Evolutionary conservation across 345 rosid genomes (phyloP).

Genomic region (Syzygium aqueum): DNA sequence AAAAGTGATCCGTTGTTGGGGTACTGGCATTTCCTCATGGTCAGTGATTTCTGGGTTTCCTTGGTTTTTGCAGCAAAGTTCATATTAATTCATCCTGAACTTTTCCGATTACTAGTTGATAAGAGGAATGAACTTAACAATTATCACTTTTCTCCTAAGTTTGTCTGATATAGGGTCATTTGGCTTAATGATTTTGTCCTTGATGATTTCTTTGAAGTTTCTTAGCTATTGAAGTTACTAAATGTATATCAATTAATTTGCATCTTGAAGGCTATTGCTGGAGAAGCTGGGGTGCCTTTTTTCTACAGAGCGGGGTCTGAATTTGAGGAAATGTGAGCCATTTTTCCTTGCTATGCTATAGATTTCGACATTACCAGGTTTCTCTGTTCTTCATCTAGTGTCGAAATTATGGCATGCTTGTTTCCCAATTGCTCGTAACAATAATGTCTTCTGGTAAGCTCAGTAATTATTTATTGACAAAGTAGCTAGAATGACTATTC

Average conservation of each 20-base stretch:
- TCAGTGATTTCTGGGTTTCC: not conserved
- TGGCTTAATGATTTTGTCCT: not conserved
- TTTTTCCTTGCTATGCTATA: not conserved
- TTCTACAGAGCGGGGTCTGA: conserved; percentile 99
- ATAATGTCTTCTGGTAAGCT: not conserved
- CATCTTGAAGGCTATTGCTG: conserved; percentile 86
- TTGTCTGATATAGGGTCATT: not conserved
- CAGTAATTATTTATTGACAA: not conserved
- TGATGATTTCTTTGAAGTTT: not conserved
- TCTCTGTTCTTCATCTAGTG: not conserved
- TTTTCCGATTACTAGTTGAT: not conserved
- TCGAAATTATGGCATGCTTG: not conserved
- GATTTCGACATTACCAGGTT: not conserved
- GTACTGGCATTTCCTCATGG: not conserved
- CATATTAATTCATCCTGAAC: not conserved
- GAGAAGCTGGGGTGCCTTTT: conserved; percentile 99
- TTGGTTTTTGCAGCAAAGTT: not conserved
- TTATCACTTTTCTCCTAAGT: not conserved
- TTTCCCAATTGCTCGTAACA: not conserved
- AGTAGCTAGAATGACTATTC: not conserved
- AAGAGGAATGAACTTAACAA: not conserved
- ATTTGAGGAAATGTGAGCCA: conserved; percentile 97
- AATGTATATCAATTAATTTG: not conserved
- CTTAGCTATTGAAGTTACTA: not conserved
- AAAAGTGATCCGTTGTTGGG: not conserved